Evolutionary conservation across 176 grass and related monocot genomes (phyloP), one percentile per base, ranked within the genome.

Genomic region (Coix lacrymajobi): DNA sequence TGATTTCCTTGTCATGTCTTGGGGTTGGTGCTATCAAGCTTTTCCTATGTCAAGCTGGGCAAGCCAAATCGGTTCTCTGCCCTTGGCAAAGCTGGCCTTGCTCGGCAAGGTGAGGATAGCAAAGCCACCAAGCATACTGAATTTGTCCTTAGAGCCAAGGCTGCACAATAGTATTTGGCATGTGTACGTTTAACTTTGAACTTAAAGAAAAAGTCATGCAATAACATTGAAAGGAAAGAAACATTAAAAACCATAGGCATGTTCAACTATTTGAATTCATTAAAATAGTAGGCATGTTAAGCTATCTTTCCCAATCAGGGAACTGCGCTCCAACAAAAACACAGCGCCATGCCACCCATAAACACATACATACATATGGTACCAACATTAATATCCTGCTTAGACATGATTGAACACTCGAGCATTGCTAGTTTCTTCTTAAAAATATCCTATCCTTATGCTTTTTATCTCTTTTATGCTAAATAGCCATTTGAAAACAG

Each of bases 321-420:
- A 36, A 56, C 30, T 66, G 65, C 54, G 34, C 41, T 78, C 32
- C 43, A 24, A 57, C 78, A 77, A 85, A 85, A 85, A 78, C 12
- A 29, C 65, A 45, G 72, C 56, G 22, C 72, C 49, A n/a, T 52
- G 66, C 22, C 16, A 72, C 8, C 19, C 28, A 66, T 31, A 20
- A 34, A 38, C 25, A 12, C 66, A 39, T 44, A 3, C 33, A 28
- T 10, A 63, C 43, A 76, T 44, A 54, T 43, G 10, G 46, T 38
- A 60, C 43, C 48, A 80, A 44, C 43, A 20, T 63, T 20, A 15
- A 20, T 71, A 44, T 58, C 25, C 28, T 33, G 41, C 34, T 39
- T 11, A 26, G 34, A 81, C 31, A 73, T 4, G 58, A 46, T 66
- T 39, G 51, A 40, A 68, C 66, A 79, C 56, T 69, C 16, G 51